Percentiles rank a stretch among this genome's conserved stretches.
Evolutionary conservation across 2,329 filamentous ascomycete genomes (phyloP).

Genomic region (Cladosporium sp.): DNA sequence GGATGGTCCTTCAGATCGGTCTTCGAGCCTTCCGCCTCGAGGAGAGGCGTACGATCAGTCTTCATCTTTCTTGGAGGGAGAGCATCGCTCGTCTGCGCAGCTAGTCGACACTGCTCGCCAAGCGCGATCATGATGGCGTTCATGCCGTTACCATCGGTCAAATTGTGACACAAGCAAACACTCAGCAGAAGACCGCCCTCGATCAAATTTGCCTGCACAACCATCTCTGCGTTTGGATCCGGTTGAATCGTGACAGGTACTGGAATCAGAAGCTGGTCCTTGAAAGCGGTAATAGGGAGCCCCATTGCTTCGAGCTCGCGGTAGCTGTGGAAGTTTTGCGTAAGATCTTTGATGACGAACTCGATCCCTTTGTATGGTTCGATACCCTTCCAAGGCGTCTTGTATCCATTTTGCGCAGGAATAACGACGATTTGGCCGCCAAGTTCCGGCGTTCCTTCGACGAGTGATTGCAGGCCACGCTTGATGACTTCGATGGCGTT

Average conservation of each 20-base stretch:
- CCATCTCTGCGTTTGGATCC: slow-evolving; percentile 17
- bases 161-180: slow-evolving; percentile 19
- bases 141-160: slow-evolving; percentile 21
- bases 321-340: slow-evolving; percentile 12
- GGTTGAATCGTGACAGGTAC: slow-evolving; percentile 17
- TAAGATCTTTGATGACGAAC: slow-evolving; percentile 18
- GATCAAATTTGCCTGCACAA: slow-evolving; percentile 19
- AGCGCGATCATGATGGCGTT: slow-evolving; percentile 20
- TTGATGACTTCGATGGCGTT: slow-evolving; percentile 15
- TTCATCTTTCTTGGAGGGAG: slow-evolving; percentile 15
- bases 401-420: slow-evolving; percentile 14
- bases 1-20: slow-evolving; percentile 17
- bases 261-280: slow-evolving; percentile 18
- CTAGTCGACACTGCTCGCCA: slow-evolving; percentile 17
- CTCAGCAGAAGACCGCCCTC: slow-evolving; percentile 19
- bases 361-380: slow-evolving; percentile 15
- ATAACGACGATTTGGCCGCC: slow-evolving; percentile 14
- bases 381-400: slow-evolving; percentile 18
- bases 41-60: slow-evolving; percentile 15
- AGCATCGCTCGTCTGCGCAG: slow-evolving; percentile 12
- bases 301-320: slow-evolving; percentile 14
- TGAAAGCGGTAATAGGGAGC: slow-evolving; percentile 19
- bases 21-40: slow-evolving; percentile 10
- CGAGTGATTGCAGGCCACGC: slow-evolving; percentile 17
- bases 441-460: slow-evolving; percentile 21